These are phyloP conservation scores for Linnemannia exigua DNA, from an alignment of 192 early-diverging fungal species.

Conservation along the genomic window DNA sequence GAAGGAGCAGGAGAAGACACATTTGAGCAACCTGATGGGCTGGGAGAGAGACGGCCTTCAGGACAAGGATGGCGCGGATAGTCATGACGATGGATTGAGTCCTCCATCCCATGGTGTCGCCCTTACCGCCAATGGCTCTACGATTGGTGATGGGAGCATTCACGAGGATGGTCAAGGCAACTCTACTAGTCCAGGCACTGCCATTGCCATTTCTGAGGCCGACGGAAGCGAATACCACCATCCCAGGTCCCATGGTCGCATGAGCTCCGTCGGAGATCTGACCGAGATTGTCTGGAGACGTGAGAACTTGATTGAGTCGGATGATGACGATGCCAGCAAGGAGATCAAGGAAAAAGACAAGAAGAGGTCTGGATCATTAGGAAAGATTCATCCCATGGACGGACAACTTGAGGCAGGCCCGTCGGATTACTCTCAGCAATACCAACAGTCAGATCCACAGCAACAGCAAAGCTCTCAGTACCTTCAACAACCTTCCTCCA, in stretches of 20 bases:
- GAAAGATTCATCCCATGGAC: constrained; percentile 10
- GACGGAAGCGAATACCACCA: constrained; percentile 36
- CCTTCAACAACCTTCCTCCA: background rate
- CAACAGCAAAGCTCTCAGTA: background rate
- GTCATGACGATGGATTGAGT: background rate
- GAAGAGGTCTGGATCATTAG: background rate
- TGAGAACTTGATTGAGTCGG: constrained; percentile 42
- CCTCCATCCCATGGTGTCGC: background rate
- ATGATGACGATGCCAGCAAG: constrained; percentile 7
- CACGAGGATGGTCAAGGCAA: background rate
- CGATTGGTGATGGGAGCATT: constrained; percentile 25
- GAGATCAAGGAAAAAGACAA: constrained; percentile 4
- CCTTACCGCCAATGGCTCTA: constrained; percentile 26
- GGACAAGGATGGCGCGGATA: constrained; percentile 30
- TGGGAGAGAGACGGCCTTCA: constrained; percentile 45
- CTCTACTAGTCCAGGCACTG: constrained; percentile 4
- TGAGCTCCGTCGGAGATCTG: constrained; percentile 35
- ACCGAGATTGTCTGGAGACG: constrained; percentile 56
- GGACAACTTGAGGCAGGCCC: background rate
- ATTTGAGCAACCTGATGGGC: constrained; percentile 42
- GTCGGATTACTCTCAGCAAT: background rate
- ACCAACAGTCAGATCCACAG: background rate
- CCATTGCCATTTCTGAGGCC: constrained; percentile 22
- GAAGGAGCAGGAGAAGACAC: constrained; percentile 28
- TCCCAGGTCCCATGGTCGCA: constrained; percentile 2